A percentile compares a stretch with the other conserved stretches of the same genome.
These are phyloP conservation scores for Zanthoxylum bungeanum DNA, from an alignment of 345 rosid genomes.

Conservation along the genomic window DNA sequence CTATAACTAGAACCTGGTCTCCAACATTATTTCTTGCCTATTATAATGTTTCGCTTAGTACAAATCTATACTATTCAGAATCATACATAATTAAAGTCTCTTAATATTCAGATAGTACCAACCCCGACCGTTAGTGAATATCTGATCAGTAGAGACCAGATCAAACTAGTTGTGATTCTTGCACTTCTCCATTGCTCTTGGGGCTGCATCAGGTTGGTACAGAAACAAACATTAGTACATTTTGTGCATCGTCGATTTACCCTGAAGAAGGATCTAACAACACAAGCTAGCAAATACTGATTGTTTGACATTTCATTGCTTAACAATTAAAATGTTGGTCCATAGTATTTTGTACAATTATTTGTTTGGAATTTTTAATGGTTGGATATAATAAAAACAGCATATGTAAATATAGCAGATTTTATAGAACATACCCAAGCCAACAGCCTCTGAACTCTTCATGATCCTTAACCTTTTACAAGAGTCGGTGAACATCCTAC, in stretches of 20 bases:
- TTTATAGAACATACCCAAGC: slow-evolving; percentile 42
- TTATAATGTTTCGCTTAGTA: no score
- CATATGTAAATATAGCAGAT: neutral
- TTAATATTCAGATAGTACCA: neutral
- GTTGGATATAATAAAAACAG: neutral
- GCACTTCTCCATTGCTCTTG: slow-evolving; percentile 69
- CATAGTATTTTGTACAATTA: no score
- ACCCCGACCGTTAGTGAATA: neutral
- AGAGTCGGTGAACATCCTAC: slow-evolving; percentile 67
- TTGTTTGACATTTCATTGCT: neutral
- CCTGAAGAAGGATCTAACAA: neutral
- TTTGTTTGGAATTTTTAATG: neutral
- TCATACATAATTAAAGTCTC: neutral
- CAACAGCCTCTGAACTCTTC: slow-evolving; percentile 70
- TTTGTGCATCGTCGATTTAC: neutral
- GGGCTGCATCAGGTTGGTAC: slow-evolving; percentile 40
- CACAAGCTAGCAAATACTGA: neutral
- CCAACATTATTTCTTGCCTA: neutral
- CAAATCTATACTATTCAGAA: slow-evolving; percentile 10
- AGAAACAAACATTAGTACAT: slow-evolving; percentile 6
- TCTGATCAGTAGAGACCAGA: neutral
- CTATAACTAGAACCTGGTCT: slow-evolving; percentile 7
- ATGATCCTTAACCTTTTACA: slow-evolving; percentile 70
- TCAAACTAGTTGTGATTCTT: slow-evolving; percentile 35
- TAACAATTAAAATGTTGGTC: neutral